Percentiles rank a stretch among this genome's conserved stretches.
Conservation (phyloP, 177 flowering plant species). For the Vitis hybrid region DNA sequence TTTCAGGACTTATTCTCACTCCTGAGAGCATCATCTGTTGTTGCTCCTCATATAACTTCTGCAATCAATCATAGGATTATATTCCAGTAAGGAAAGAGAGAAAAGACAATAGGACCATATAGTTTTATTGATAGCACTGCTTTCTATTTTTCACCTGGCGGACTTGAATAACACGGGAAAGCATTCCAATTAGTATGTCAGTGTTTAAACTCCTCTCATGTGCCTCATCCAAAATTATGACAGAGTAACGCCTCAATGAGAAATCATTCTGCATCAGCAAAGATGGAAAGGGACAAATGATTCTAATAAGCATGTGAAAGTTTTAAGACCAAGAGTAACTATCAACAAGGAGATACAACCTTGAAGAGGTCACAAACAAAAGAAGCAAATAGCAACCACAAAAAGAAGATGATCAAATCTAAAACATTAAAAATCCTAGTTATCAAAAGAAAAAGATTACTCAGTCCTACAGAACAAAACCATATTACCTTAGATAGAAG, state of each 20-base stretch:
- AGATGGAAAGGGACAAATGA: not conserved
- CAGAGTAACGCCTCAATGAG: slow-evolving; percentile 73
- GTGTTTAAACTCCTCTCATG: slow-evolving; percentile 97
- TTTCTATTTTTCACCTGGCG: slow-evolving; percentile 58
- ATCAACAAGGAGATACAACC: no score
- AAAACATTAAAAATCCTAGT: no score
- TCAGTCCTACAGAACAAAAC: no score
- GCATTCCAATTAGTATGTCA: slow-evolving; percentile 93
- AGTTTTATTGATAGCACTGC: not conserved
- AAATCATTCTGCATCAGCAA: slow-evolving; percentile 67
- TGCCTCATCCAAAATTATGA: slow-evolving; percentile 89
- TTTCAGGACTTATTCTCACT: slow-evolving; percentile 36
- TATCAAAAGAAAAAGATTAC: no score
- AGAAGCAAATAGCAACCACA: no score
- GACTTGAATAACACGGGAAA: slow-evolving; percentile 63
- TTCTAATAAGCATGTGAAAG: not conserved
- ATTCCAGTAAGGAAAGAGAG: not conserved
- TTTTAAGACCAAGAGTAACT: not conserved
- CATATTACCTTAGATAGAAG: no score
- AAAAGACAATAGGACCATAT: slow-evolving; percentile 2
- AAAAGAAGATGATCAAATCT: no score
- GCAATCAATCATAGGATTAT: slow-evolving; percentile 21
- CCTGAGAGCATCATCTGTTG: slow-evolving; percentile 53
- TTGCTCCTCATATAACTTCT: slow-evolving; percentile 62
- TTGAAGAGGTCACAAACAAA: no score